Percentiles rank a stretch among this genome's conserved stretches.
These are phyloP conservation scores for Pulveroboletus frians DNA, from an alignment of 768 basidiomycete species.

Conservation along the genomic window DNA sequence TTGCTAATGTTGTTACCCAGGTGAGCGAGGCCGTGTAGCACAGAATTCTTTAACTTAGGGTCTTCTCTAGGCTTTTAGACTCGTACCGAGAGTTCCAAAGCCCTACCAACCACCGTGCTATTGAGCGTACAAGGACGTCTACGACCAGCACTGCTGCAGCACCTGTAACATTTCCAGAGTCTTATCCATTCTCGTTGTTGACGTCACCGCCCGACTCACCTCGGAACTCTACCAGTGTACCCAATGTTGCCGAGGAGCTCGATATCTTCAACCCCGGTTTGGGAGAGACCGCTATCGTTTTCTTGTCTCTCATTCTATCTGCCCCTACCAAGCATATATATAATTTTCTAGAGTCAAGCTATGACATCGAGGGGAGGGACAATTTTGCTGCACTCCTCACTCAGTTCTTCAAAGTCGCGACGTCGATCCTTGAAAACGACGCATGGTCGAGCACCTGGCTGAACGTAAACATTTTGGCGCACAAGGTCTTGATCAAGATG, in stretches of 20 bases:
- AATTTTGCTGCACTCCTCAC: slow-evolving; percentile 65
- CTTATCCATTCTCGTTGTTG: slow-evolving; percentile 86
- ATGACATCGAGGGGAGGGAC: slow-evolving; percentile 88
- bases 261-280: slow-evolving; percentile 65
- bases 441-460: slow-evolving; percentile 91
- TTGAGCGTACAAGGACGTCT: slow-evolving; percentile 61
- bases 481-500: slow-evolving; percentile 83
- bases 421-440: slow-evolving; percentile 78
- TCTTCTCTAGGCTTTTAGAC: slow-evolving; percentile 61
- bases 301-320: slow-evolving; percentile 77
- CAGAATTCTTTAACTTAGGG: slow-evolving; percentile 1
- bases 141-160: slow-evolving; percentile 51
- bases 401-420: slow-evolving; percentile 75
- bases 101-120: slow-evolving; percentile 56
- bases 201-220: slow-evolving; percentile 57
- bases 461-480: slow-evolving; percentile 83
- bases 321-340: slow-evolving; percentile 72
- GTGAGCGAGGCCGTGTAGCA: slow-evolving; percentile 36
- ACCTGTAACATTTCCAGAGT: slow-evolving; percentile 88
- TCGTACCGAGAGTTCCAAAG: slow-evolving; percentile 82
- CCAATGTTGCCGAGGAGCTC: slow-evolving; percentile 42
- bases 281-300: slow-evolving; percentile 82
- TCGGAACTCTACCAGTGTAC: slow-evolving; percentile 38
- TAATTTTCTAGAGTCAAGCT: slow-evolving; percentile 69
- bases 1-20: slow-evolving; percentile 78